Evolutionary conservation across 2,329 filamentous ascomycete genomes (phyloP).

Genomic region (Diaporthe citriasiana): DNA sequence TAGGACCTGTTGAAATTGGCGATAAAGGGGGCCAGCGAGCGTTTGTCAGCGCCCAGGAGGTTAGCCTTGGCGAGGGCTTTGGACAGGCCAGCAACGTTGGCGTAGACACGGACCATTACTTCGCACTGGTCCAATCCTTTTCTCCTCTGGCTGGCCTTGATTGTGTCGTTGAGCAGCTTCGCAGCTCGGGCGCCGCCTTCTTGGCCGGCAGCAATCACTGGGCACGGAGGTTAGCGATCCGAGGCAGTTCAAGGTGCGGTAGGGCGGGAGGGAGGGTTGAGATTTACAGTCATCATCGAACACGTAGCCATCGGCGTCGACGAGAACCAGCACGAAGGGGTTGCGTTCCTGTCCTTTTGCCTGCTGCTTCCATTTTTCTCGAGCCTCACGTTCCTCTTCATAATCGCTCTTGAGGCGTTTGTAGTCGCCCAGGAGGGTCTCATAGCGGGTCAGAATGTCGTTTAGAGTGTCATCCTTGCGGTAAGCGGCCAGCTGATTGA

Average conservation of each 20-base stretch:
- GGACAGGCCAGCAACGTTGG: conserved; percentile 67
- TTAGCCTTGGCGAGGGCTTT: conserved; percentile 63
- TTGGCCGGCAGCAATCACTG: conserved; percentile 59
- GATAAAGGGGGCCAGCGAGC: conserved; percentile 68
- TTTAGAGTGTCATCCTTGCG: conserved; percentile 48
- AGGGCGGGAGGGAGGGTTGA: neutral
- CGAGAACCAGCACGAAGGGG: conserved; percentile 71
- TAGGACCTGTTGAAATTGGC: conserved; percentile 70
- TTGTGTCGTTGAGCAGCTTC: conserved; percentile 63
- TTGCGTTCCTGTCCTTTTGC: conserved; percentile 64
- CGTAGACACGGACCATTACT: conserved; percentile 69
- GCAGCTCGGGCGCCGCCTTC: conserved; percentile 71
- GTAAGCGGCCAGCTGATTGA: conserved; percentile 51
- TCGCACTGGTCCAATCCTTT: conserved; percentile 64
- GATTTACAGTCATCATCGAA: conserved; percentile 60
- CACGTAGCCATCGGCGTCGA: conserved; percentile 74
- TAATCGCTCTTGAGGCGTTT: conserved; percentile 69
- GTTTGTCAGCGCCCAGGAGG: conserved; percentile 66
- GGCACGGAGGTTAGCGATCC: neutral
- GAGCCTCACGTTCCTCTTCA: conserved; percentile 67
- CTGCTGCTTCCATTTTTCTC: conserved; percentile 69
- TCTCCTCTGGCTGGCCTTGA: conserved; percentile 63
- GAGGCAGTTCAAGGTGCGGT: neutral
- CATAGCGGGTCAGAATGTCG: conserved; percentile 46
- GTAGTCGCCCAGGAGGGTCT: conserved; percentile 65